A percentile compares a stretch with the other conserved stretches of the same genome.
Conservation (phyloP, 176 grass and related monocot species). For the Oryza officinalis region DNA sequence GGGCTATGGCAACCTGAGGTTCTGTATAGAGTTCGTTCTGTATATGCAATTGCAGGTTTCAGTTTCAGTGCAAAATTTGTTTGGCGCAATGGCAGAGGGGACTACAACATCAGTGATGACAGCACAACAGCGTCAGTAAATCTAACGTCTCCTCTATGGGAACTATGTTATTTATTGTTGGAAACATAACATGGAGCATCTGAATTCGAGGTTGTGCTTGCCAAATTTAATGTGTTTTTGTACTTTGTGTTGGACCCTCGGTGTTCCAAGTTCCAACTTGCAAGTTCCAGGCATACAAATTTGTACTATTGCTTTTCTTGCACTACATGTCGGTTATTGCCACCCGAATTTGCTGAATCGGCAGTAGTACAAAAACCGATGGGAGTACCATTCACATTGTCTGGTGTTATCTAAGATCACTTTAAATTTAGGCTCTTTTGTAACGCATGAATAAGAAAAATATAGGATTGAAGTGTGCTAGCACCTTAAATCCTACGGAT, state of each 20-base stretch:
- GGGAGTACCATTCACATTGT: neutral
- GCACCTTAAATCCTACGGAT: too few species aligned
- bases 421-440: too few species aligned
- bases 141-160: neutral
- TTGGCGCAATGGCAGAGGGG: neutral
- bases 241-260: neutral
- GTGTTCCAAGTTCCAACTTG: neutral
- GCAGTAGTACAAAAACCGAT: neutral
- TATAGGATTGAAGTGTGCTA: too few species aligned
- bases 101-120: neutral
- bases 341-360: neutral
- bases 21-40: neutral
- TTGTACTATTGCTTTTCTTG: neutral
- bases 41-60: neutral
- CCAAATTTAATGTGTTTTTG: conserved; percentile 1
- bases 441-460: too few species aligned
- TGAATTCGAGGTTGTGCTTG: neutral
- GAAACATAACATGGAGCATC: neutral
- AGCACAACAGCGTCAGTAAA: neutral
- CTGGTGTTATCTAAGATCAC: neutral
- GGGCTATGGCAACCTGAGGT: too few species aligned
- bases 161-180: neutral
- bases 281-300: neutral
- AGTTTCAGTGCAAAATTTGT: neutral
- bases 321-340: neutral